Percentiles rank a stretch among this genome's conserved stretches.
Conservation (phyloP, 139 green algal genomes). For the Parachlorella kessleri region DNA sequence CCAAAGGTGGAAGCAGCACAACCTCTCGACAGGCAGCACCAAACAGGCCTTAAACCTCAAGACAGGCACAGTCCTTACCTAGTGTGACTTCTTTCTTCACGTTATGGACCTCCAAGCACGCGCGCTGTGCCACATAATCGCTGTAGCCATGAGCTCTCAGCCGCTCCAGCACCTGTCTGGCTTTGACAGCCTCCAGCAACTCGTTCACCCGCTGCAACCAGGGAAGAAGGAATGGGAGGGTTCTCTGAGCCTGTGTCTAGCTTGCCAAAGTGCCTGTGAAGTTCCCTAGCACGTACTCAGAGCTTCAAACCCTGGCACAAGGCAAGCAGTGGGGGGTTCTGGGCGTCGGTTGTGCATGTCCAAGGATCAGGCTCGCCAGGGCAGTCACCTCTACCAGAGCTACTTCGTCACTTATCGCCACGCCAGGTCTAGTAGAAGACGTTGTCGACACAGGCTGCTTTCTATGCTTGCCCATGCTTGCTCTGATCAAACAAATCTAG, state of each 20-base stretch:
- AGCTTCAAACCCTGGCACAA: not conserved
- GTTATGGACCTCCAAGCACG: conserved; percentile 36
- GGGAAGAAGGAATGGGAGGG: not conserved
- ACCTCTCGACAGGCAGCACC: conserved; percentile 14
- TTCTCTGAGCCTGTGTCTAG: too few species aligned
- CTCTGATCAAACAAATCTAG: too few species aligned
- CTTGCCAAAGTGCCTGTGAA: not conserved
- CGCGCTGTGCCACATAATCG: conserved; percentile 30
- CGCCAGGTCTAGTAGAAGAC: too few species aligned
- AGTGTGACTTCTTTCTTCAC: conserved; percentile 10
- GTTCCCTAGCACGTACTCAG: not conserved
- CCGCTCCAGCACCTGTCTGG: not conserved
- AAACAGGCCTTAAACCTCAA: too few species aligned
- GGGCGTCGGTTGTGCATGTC: too few species aligned
- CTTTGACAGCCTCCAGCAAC: not conserved
- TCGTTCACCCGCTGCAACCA: not conserved
- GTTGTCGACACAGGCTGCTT: not conserved
- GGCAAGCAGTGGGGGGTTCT: not conserved
- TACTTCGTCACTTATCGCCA: not conserved
- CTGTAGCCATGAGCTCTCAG: conserved; percentile 11
- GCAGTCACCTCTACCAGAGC: not conserved
- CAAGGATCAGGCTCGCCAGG: not conserved
- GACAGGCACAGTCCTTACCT: too few species aligned
- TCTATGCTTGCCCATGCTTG: not conserved
- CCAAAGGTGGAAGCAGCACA: not conserved